Conservation (phyloP, 2,329 filamentous ascomycete genomes). For the Penicillium concentricum region DNA sequence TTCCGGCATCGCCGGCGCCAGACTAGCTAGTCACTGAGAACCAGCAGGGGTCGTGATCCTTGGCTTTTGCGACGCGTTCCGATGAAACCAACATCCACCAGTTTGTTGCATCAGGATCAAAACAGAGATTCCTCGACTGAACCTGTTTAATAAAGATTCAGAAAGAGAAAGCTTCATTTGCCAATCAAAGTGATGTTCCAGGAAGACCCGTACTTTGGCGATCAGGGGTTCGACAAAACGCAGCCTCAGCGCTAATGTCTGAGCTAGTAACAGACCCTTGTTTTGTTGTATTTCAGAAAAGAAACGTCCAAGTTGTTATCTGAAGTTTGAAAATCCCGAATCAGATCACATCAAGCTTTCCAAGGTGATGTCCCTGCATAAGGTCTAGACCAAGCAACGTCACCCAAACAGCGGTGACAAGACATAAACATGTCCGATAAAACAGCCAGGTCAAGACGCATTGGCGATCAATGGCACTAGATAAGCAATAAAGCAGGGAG, state of each 20-base stretch:
- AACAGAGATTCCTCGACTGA: neutral
- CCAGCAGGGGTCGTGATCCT: neutral
- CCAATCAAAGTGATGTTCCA: neutral
- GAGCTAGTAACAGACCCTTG: neutral
- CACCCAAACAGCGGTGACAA: neutral
- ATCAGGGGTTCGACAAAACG: neutral
- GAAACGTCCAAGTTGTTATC: neutral
- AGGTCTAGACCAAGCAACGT: neutral
- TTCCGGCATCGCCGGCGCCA: neutral
- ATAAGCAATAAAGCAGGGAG: neutral
- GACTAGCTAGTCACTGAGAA: too few relatives aligned
- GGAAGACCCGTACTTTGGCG: neutral
- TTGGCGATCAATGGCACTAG: neutral
- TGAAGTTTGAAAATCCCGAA: too few relatives aligned
- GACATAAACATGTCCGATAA: neutral
- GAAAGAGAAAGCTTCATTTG: neutral
- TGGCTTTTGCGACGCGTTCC: neutral
- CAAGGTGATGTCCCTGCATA: neutral
- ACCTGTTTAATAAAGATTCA: too few relatives aligned
- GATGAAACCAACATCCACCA: too few relatives aligned
- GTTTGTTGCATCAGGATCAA: neutral
- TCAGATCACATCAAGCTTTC: neutral
- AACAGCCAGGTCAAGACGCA: neutral
- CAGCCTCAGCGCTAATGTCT: neutral
- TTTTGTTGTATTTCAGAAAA: neutral